Conservation (phyloP, 768 basidiomycete genomes). For the Mycena epipterygia region DNA sequence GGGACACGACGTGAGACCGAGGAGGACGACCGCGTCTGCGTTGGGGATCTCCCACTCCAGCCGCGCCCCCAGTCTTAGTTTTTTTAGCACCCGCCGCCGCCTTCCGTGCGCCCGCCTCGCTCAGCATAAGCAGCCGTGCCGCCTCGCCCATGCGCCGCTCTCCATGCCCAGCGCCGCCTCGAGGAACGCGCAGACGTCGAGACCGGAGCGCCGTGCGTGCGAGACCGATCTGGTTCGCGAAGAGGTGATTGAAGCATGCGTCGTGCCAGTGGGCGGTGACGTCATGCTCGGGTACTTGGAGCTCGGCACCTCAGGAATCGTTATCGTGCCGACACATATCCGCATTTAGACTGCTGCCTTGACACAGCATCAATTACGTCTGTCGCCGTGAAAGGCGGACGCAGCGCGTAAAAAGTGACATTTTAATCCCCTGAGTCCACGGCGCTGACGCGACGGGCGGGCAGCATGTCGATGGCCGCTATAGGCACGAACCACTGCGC, state of each 20-base stretch:
- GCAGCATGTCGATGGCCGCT: no score
- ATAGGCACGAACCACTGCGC: no score
- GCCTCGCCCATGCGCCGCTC: conserved; percentile 77
- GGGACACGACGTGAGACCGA: conserved; percentile 78
- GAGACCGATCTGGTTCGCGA: conserved; percentile 72
- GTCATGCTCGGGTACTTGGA: no score
- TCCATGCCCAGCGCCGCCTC: conserved; percentile 89
- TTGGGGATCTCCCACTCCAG: conserved; percentile 84
- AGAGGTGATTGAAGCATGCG: conserved; percentile 81
- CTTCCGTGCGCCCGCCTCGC: conserved; percentile 74
- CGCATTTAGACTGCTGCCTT: no score
- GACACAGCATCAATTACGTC: no score
- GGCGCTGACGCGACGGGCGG: no score
- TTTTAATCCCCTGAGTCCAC: no score
- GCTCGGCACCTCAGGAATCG: no score
- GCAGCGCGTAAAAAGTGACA: no score
- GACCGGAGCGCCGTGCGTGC: conserved; percentile 67
- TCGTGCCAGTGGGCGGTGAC: no score
- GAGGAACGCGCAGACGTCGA: conserved; percentile 71
- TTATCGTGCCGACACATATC: no score
- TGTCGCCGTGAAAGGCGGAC: no score
- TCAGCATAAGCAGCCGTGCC: conserved; percentile 62
- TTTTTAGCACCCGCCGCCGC: conserved; percentile 48
- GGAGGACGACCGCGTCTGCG: conserved; percentile 78
- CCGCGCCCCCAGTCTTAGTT: conserved; percentile 56